Conservation (phyloP, 1,284 basidiomycete species). For the Earliella scabrosa region DNA sequence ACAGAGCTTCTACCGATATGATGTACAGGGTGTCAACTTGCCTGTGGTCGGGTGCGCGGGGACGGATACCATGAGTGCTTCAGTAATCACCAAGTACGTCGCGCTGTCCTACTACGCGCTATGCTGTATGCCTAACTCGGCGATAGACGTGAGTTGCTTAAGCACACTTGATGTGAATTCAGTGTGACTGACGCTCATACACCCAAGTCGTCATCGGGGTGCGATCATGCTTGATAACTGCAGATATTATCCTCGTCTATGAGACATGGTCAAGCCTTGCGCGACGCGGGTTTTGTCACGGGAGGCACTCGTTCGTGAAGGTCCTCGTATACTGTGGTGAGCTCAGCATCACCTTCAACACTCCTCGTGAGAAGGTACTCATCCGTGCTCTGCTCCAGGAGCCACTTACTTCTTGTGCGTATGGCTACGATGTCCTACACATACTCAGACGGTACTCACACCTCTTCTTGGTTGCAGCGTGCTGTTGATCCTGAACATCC, state of each 20-base stretch:
- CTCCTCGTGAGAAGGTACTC: neutral
- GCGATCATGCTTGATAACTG: neutral
- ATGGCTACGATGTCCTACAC: too few relatives aligned
- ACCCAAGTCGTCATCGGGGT: neutral
- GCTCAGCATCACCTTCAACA: neutral
- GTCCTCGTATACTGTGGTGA: neutral
- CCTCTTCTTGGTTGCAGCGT: neutral
- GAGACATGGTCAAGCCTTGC: neutral
- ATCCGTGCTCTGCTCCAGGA: too few relatives aligned
- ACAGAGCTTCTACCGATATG: neutral
- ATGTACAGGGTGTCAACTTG: neutral
- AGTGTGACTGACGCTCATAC: neutral
- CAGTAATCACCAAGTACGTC: too few relatives aligned
- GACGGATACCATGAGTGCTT: too few relatives aligned
- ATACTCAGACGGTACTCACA: too few relatives aligned
- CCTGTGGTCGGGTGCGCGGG: too few relatives aligned
- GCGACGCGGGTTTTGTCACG: neutral
- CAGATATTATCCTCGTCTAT: neutral
- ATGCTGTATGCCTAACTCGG: too few relatives aligned
- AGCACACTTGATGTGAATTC: too few relatives aligned
- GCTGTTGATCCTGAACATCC: neutral
- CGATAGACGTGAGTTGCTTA: too few relatives aligned
- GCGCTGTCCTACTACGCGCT: neutral
- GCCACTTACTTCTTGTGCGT: too few relatives aligned
- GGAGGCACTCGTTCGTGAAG: neutral